Conservation (phyloP, 1,139 yeast genomes). For the Cylindricascospora bacillispora region DNA sequence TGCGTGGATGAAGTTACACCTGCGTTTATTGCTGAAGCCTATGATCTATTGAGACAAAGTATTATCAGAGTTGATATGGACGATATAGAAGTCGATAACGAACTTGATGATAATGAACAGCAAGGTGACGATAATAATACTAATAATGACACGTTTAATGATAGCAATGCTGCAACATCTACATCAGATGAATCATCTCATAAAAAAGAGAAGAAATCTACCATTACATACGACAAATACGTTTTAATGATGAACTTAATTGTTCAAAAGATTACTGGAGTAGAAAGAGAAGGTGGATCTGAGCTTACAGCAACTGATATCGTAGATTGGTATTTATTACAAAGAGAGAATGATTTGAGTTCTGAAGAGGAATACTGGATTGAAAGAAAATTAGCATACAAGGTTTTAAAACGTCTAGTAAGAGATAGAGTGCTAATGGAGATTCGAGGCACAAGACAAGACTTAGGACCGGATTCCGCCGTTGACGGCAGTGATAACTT, state of each 20-base stretch:
- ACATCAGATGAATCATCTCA: conserved; percentile 1
- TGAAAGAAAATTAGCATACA: conserved; percentile 61
- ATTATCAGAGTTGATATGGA: conserved; percentile 92
- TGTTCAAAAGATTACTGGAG: conserved; percentile 56
- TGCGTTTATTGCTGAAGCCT: conserved; percentile 85
- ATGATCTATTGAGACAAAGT: conserved; percentile 77
- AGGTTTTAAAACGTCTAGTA: conserved; percentile 73
- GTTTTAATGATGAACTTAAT: conserved; percentile 71
- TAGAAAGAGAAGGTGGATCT: conserved; percentile 33
- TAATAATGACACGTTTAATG: conserved; percentile 6
- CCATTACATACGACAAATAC: conserved; percentile 73
- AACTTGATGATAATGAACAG: conserved; percentile 26
- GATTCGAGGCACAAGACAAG: conserved; percentile 48
- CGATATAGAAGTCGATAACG: conserved; percentile 77
- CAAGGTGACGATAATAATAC: conserved; percentile 6
- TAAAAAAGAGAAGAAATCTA: conserved; percentile 23
- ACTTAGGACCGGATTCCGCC: conserved; percentile 27
- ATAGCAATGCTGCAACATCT: conserved; percentile 5
- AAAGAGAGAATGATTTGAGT: conserved; percentile 57
- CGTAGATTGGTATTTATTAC: conserved; percentile 69
- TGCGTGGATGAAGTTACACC: conserved; percentile 86
- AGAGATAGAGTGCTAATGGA: conserved; percentile 80
- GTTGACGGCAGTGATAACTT: conserved; percentile 20
- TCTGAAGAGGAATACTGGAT: conserved; percentile 59
- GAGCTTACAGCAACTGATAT: conserved; percentile 65